These are phyloP conservation scores for Colletotrichum sp. DNA, from an alignment of 2,329 filamentous ascomycete species.

Conservation along the genomic window DNA sequence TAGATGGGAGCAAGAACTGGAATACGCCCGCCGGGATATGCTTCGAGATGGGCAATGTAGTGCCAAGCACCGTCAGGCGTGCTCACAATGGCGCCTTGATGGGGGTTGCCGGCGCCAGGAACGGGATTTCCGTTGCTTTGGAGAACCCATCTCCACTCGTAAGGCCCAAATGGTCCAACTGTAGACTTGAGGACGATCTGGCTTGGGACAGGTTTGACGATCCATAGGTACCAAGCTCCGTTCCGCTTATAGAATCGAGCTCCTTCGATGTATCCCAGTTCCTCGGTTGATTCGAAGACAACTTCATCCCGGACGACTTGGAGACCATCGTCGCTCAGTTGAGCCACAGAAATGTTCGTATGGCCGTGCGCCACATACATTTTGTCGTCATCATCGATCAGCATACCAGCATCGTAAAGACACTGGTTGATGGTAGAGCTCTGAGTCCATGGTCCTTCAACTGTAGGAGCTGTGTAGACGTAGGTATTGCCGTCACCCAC, in stretches of 20 bases:
- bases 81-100: neutral
- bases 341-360: neutral
- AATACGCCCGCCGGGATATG: neutral
- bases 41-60: neutral
- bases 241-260: neutral
- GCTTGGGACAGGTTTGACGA: neutral
- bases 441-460: neutral
- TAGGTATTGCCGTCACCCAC: neutral
- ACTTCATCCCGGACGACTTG: neutral
- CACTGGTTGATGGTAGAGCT: neutral
- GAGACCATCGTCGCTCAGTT: neutral
- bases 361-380: neutral
- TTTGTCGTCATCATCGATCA: neutral
- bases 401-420: neutral
- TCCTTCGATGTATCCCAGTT: neutral
- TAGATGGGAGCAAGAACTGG: neutral
- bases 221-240: neutral
- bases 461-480: neutral
- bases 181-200: neutral
- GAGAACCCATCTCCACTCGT: neutral
- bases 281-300: neutral
- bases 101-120: neutral
- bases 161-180: neutral
- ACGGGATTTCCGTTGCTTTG: neutral
- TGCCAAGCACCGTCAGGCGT: neutral